These are phyloP conservation scores for Elongisporangium senticosum DNA, from an alignment of 352 stramenopile genomes.

Conservation along the genomic window DNA sequence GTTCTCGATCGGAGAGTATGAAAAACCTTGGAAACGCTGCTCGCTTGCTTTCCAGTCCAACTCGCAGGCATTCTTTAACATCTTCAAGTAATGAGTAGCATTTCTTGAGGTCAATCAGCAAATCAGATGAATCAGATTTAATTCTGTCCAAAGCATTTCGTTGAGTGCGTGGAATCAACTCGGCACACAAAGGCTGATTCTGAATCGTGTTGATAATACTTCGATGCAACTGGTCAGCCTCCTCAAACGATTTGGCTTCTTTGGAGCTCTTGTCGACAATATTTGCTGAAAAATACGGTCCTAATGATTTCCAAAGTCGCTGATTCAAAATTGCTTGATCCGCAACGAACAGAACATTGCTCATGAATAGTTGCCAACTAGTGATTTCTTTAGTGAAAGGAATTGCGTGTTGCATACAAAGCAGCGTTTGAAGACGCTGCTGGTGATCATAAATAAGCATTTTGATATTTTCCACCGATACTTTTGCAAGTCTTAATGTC, in stretches of 20 bases:
- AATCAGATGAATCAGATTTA: not conserved
- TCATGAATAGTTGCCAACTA: slow-evolving; percentile 42
- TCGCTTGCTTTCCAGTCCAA: slow-evolving; percentile 47
- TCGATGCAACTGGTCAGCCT: slow-evolving; percentile 37
- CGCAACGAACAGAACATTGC: slow-evolving; percentile 28
- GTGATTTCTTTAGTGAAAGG: slow-evolving; percentile 41
- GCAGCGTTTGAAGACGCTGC: slow-evolving; percentile 38
- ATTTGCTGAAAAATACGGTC: slow-evolving; percentile 38
- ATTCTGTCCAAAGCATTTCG: not conserved
- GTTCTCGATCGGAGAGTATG: slow-evolving; percentile 55
- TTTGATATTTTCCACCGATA: slow-evolving; percentile 34
- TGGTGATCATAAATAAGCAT: slow-evolving; percentile 59
- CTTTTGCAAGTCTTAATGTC: slow-evolving; percentile 18
- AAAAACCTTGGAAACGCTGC: slow-evolving; percentile 60
- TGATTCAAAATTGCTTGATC: slow-evolving; percentile 37
- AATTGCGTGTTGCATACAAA: slow-evolving; percentile 33
- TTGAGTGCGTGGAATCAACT: slow-evolving; percentile 17
- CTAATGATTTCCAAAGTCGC: slow-evolving; percentile 40
- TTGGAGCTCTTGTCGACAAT: slow-evolving; percentile 41
- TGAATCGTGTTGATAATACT: slow-evolving; percentile 19
- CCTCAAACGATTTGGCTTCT: slow-evolving; percentile 34
- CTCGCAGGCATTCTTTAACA: slow-evolving; percentile 29
- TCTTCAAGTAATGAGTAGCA: slow-evolving; percentile 43
- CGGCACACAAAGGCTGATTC: slow-evolving; percentile 24
- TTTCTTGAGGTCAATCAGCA: slow-evolving; percentile 29